Conservation (phyloP, 768 basidiomycete species). For the Kwoniella botswanensis region DNA sequence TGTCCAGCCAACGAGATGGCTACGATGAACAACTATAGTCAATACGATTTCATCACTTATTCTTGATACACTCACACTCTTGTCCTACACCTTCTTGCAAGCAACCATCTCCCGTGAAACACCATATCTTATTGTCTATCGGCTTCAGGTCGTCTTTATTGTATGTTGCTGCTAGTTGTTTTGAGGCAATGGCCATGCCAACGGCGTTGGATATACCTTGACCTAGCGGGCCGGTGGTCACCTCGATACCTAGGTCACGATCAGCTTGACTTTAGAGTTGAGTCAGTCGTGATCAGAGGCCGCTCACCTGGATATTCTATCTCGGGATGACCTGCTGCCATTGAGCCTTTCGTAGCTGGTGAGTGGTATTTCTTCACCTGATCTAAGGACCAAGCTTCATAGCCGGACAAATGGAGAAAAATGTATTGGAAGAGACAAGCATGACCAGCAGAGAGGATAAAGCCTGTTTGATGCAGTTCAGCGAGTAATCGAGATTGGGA, state of each 20-base stretch:
- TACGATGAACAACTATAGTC: constrained; percentile 1
- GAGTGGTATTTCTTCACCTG: constrained; percentile 56
- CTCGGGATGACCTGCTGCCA: constrained; percentile 50
- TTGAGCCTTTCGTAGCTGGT: constrained; percentile 43
- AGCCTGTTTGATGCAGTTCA: constrained; percentile 23
- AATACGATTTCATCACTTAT: too few species aligned
- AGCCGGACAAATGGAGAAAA: constrained; percentile 56
- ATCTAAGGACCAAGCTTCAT: constrained; percentile 56
- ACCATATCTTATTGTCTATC: constrained; percentile 51
- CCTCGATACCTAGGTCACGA: constrained; percentile 35
- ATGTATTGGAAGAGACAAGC: constrained; percentile 58
- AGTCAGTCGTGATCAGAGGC: constrained; percentile 15
- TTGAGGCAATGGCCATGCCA: constrained; percentile 54
- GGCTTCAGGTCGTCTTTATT: constrained; percentile 48
- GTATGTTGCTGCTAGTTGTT: constrained; percentile 49
- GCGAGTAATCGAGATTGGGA: not conserved
- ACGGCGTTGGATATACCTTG: constrained; percentile 57
- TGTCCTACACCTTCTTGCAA: constrained; percentile 57
- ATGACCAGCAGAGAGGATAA: constrained; percentile 55
- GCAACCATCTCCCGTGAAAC: constrained; percentile 57
- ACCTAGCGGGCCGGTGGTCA: constrained; percentile 56
- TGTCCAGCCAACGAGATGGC: constrained; percentile 55
- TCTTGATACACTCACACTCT: constrained; percentile 40
- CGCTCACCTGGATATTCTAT: constrained; percentile 55
- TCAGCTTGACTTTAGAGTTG: not conserved